Conservation (phyloP, 2,329 filamentous ascomycete genomes). For the Myriangium duriaei region DNA sequence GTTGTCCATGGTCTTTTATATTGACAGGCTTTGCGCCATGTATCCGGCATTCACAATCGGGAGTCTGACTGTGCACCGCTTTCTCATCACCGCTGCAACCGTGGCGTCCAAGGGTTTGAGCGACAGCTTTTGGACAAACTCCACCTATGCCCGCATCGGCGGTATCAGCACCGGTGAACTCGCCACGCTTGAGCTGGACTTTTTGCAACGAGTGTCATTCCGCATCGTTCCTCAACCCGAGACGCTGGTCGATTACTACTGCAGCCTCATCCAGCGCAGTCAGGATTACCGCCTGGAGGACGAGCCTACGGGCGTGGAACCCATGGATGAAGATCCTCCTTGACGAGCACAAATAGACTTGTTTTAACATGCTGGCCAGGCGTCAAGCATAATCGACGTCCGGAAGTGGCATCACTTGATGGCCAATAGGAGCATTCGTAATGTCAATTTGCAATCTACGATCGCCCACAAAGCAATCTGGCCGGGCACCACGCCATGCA, state of each 20-base stretch:
- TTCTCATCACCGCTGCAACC: conserved; percentile 88
- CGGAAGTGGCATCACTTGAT: too few species aligned
- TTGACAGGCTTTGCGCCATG: conserved; percentile 81
- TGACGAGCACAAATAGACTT: not conserved
- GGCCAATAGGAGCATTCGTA: too few species aligned
- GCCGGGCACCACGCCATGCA: too few species aligned
- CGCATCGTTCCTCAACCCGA: conserved; percentile 93
- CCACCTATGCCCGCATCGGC: conserved; percentile 85
- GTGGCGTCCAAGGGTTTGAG: conserved; percentile 93
- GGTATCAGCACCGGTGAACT: conserved; percentile 84
- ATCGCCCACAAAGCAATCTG: too few species aligned
- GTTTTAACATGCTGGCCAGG: too few species aligned
- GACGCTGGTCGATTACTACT: conserved; percentile 85
- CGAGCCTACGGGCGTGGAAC: not conserved
- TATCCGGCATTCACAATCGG: conserved; percentile 95
- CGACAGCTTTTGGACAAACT: conserved; percentile 97
- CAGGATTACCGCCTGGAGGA: conserved; percentile 44
- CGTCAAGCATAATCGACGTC: too few species aligned
- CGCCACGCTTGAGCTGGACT: conserved; percentile 84
- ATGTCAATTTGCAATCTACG: too few species aligned
- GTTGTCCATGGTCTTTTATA: conserved; percentile 98
- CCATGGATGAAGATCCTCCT: conserved; percentile 7
- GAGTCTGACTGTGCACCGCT: conserved; percentile 90
- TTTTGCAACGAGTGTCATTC: conserved; percentile 87
- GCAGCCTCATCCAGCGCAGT: conserved; percentile 61